Base-by-base conservation (phyloP, 1,139 yeast species). In the Yamadazyma membranifaciens region DNA sequence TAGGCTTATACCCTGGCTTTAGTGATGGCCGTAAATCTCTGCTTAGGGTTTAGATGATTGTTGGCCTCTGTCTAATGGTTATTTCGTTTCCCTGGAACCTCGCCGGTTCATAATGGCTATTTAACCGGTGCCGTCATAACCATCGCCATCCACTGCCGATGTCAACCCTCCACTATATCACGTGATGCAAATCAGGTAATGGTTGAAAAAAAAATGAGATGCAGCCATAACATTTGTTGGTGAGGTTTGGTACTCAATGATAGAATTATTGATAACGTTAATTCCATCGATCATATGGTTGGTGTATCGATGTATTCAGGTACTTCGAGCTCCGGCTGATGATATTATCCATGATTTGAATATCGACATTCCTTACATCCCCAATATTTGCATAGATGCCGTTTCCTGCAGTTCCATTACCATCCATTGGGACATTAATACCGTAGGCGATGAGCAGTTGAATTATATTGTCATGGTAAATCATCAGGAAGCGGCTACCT, bases 231-330 rank as follows among this genome's bases (percentile, higher is more conserved):
- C 11, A n/a, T 26, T 31, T 7, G 13, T 13, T 29, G 13, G 11
- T 27, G 24, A 11, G 14, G 13, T 11, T 20, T 20, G 24, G 24
- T 20, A 20, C 24, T n/a, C 3, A 28, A 69, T 70, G 75, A 57
- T 69, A 34, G 75, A 70, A 52, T 51, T 67, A 29, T 58, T 70
- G 34, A 50, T 69, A 37, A 70, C 76, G n/a, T 60, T 69, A 30
- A 54, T 71, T 30, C 75, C 76, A 22, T 67, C 75, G 33, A 42
- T 69, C 9, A 52, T 63, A 40, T 72, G 77, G 77, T 59, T 72
- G 37, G 46, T 69, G 9, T 69, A 68, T 48, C 62, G 76, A 33
- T 65, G 72, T 47, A 57, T 59, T 43, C 60, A 57, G 45, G 56
- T 71, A 22, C 54, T 69, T 37, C 56, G 55, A 33, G 63, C 70